Evolutionary conservation across 1,284 basidiomycete genomes (phyloP).

Genomic region (Mycosarcoma maydis): DNA sequence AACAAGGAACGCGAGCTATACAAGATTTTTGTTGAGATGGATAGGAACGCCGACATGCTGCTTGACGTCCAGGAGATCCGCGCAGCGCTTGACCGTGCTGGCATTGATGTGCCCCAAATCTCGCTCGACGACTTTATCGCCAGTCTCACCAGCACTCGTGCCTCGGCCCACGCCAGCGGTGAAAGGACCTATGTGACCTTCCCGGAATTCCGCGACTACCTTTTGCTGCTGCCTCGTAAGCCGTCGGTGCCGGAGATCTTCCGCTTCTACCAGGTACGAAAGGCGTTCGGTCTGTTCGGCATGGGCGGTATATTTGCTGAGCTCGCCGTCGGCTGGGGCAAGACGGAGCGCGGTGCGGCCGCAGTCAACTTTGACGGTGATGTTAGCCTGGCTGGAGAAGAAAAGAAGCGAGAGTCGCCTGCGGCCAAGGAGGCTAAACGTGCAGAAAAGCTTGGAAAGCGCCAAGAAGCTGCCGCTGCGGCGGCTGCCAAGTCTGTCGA

Average conservation of each 20-base stretch:
- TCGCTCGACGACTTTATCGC: conserved; percentile 64
- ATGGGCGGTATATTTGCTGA: conserved; percentile 65
- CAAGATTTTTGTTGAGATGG: conserved; percentile 63
- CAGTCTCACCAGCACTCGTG: conserved; percentile 55
- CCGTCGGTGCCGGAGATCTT: conserved; percentile 63
- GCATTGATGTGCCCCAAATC: conserved; percentile 53
- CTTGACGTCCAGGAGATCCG: conserved; percentile 60
- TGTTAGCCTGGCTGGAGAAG: conserved; percentile 60
- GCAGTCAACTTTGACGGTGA: conserved; percentile 64
- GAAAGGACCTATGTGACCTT: conserved; percentile 57
- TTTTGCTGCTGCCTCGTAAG: conserved; percentile 62
- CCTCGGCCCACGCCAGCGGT: conserved; percentile 17
- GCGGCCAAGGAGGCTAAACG: conserved; percentile 52
- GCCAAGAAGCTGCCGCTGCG: conserved; percentile 34
- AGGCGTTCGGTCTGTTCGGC: conserved; percentile 65
- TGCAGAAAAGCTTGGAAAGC: conserved; percentile 39
- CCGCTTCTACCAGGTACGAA: conserved; percentile 65
- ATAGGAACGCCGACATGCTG: conserved; percentile 62
- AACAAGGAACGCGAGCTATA: conserved; percentile 65
- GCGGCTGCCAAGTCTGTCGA: conserved; percentile 29
- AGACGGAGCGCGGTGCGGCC: conserved; percentile 59
- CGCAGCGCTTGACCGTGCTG: conserved; percentile 56
- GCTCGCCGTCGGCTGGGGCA: conserved; percentile 61
- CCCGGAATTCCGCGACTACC: conserved; percentile 66
- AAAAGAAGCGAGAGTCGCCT: conserved; percentile 50